Conservation (phyloP, 2,329 filamentous ascomycete genomes). For the Cytospora paraplurivora region DNA sequence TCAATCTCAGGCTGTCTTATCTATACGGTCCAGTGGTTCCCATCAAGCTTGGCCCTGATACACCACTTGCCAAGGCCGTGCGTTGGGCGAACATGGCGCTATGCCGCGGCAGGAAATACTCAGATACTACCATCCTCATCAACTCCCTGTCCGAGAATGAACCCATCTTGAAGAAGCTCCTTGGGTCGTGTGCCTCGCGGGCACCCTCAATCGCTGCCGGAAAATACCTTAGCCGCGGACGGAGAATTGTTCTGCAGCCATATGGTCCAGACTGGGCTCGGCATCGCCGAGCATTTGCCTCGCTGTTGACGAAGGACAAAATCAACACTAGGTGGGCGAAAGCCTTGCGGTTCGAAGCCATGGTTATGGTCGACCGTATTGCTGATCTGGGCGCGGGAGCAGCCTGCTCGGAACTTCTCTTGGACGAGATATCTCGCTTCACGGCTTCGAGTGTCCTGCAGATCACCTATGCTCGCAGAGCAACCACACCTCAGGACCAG, state of each 20-base stretch:
- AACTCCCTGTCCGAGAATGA: conserved; percentile 23
- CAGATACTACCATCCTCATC: conserved; percentile 22
- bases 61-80: neutral
- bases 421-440: conserved; percentile 26
- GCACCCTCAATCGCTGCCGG: conserved; percentile 22
- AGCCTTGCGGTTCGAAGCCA: conserved; percentile 22
- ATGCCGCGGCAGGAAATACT: neutral
- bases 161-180: conserved; percentile 5
- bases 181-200: conserved; percentile 21
- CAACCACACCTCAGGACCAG: conserved; percentile 12
- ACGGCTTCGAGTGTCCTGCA: conserved; percentile 27
- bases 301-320: conserved; percentile 18
- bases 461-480: conserved; percentile 25
- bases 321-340: conserved; percentile 13
- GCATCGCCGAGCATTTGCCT: conserved; percentile 19
- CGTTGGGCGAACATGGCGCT: conserved; percentile 7
- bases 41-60: conserved; percentile 6
- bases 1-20: conserved; percentile 25
- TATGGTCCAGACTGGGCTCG: conserved; percentile 22
- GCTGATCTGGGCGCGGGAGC: neutral
- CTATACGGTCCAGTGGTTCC: conserved; percentile 18
- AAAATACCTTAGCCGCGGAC: conserved; percentile 25
- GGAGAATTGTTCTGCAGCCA: conserved; percentile 23
- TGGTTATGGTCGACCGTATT: conserved; percentile 21
- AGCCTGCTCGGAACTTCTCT: neutral